phyloP scores from a whole-genome alignment of 2,329 filamentous ascomycete species.

The Trichoderma guizhouense region DNA sequence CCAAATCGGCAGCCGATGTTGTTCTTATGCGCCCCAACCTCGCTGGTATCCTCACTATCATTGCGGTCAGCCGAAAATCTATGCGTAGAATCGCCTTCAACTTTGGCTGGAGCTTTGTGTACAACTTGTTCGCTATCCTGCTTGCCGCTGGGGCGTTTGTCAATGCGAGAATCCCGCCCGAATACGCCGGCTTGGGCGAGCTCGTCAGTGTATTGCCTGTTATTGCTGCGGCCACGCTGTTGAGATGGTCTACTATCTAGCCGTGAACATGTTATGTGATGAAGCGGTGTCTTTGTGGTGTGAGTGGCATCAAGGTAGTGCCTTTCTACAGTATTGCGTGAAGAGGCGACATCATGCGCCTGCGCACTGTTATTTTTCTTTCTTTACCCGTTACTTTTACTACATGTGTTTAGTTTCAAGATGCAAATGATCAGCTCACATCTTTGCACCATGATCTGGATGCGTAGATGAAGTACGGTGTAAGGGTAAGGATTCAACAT shows the following conservation, averaged over 20 bases:
- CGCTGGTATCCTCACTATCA: conserved; percentile 52
- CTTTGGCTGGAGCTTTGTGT: conserved; percentile 66
- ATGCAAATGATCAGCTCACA: background rate
- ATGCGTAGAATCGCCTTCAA: conserved; percentile 59
- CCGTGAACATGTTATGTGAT: background rate
- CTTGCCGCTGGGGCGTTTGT: conserved; percentile 66
- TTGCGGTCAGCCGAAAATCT: conserved; percentile 50
- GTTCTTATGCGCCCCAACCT: conserved; percentile 61
- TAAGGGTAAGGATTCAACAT: background rate
- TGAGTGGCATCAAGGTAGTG: background rate
- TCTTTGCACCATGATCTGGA: background rate
- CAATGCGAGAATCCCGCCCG: conserved; percentile 48
- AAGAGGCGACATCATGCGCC: no score
- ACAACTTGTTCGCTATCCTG: conserved; percentile 67
- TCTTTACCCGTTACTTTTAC: background rate
- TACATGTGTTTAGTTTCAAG: background rate
- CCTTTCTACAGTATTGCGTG: background rate
- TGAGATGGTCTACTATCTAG: conserved; percentile 39
- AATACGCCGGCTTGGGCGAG: conserved; percentile 68
- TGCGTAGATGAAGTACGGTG: background rate
- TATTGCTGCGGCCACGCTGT: conserved; percentile 52
- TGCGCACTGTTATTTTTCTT: background rate
- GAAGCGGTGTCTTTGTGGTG: background rate
- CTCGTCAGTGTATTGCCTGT: conserved; percentile 72
- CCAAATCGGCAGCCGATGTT: conserved; percentile 64